These are phyloP conservation scores for Phytophthora ramorum DNA, from an alignment of 352 stramenopile genomes.

Conservation along the genomic window DNA sequence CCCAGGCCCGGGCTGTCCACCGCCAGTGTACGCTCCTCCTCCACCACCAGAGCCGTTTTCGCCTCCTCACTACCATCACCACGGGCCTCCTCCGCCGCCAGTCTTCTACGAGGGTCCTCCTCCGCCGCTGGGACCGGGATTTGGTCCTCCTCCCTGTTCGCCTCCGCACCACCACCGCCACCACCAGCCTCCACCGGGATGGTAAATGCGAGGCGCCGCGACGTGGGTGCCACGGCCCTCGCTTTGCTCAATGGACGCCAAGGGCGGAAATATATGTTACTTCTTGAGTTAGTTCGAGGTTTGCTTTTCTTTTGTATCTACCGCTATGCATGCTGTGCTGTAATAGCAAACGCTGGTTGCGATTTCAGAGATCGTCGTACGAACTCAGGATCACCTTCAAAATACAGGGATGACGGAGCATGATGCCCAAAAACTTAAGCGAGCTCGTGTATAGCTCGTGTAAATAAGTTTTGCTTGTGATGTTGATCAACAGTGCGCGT, in stretches of 20 bases:
- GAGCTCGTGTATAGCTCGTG: no score
- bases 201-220: slow-evolving; percentile 5
- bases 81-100: slow-evolving; percentile 11
- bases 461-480: no score
- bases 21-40: slow-evolving; percentile 14
- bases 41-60: slow-evolving; percentile 10
- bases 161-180: slow-evolving; percentile 9
- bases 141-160: slow-evolving; percentile 11
- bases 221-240: background rate
- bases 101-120: slow-evolving; percentile 12
- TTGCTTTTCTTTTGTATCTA: no score
- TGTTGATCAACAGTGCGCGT: no score
- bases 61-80: slow-evolving; percentile 11
- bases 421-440: no score
- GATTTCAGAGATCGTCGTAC: no score
- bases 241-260: background rate
- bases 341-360: no score
- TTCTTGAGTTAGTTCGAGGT: no score
- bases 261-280: background rate
- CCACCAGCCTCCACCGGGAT: slow-evolving; percentile 19
- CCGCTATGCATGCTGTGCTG: no score
- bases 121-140: slow-evolving; percentile 5
- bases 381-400: no score
- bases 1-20: slow-evolving; percentile 2
- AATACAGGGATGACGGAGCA: no score